Conservation (phyloP, 2,329 filamentous ascomycete species). For the Alternaria incomplexa region DNA sequence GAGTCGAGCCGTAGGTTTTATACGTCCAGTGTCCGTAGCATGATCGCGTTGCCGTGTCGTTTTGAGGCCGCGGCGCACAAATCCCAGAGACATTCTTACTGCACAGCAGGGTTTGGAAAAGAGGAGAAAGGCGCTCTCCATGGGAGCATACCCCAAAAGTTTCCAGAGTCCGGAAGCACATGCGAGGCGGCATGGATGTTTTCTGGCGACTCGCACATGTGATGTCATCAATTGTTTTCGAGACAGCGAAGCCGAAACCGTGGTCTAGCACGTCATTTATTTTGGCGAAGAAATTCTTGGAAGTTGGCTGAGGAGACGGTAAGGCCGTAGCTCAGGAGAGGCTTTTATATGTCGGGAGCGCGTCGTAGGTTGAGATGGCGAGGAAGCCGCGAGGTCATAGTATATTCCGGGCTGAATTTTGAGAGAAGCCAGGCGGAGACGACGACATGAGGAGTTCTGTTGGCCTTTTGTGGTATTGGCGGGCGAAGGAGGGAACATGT, state of each 20-base stretch:
- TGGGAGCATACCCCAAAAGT: not conserved
- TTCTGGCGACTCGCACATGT: not conserved
- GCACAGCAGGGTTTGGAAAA: no score
- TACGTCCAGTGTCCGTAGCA: not conserved
- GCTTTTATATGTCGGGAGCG: not conserved
- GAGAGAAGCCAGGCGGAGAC: not conserved
- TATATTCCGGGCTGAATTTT: no score
- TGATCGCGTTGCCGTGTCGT: accelerated
- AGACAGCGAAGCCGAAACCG: not conserved
- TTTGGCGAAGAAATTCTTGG: not conserved
- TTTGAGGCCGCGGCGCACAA: not conserved
- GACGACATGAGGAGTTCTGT: not conserved
- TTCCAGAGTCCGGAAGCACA: not conserved
- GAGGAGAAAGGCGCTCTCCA: not conserved
- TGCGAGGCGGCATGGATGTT: not conserved
- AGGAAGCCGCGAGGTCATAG: not conserved
- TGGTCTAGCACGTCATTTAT: not conserved
- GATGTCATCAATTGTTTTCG: not conserved
- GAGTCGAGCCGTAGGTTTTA: not conserved
- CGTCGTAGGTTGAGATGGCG: not conserved
- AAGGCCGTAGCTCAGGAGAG: not conserved
- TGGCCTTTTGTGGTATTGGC: not conserved
- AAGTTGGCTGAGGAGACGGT: not conserved
- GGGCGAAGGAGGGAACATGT: not conserved
- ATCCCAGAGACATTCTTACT: not conserved